These are phyloP conservation scores for Ceratobasidium sp. DNA, from an alignment of 1,284 basidiomycete species.

Conservation along the genomic window DNA sequence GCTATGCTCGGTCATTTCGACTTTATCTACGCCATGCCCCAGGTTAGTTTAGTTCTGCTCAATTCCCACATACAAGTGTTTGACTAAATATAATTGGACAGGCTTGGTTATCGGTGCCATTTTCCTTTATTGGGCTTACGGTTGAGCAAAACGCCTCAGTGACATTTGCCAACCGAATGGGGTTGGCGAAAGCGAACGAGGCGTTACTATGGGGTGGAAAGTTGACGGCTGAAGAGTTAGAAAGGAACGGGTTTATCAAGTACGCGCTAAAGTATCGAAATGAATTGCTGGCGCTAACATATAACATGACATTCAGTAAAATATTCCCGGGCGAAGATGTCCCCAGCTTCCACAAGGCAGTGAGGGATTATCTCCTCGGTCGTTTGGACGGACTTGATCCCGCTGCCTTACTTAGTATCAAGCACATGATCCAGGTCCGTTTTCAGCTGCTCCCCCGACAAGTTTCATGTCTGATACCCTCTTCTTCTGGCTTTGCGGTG, in stretches of 20 bases:
- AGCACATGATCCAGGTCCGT: constrained; percentile 62
- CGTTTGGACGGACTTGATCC: constrained; percentile 71
- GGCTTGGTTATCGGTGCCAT: constrained; percentile 72
- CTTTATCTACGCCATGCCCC: constrained; percentile 76
- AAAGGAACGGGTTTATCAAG: constrained; percentile 76
- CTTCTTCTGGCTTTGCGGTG: constrained; percentile 13
- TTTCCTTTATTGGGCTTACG: constrained; percentile 70
- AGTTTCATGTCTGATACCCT: constrained; percentile 18
- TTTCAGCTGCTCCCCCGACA: background rate
- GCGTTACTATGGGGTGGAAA: constrained; percentile 77
- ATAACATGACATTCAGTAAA: constrained; percentile 61
- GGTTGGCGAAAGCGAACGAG: constrained; percentile 75
- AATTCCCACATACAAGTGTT: background rate
- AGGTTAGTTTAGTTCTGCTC: constrained; percentile 52
- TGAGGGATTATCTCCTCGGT: constrained; percentile 64
- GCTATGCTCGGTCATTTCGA: constrained; percentile 80
- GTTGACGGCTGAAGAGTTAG: constrained; percentile 70
- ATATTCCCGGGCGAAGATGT: constrained; percentile 69
- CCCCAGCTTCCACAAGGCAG: constrained; percentile 67
- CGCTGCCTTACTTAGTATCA: constrained; percentile 66
- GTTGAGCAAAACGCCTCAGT: constrained; percentile 55
- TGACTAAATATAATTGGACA: background rate
- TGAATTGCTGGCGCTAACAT: constrained; percentile 33
- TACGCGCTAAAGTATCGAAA: constrained; percentile 53
- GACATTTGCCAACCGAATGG: constrained; percentile 76